phyloP scores from a whole-genome alignment of 2,329 filamentous ascomycete species.

The Fusarium secorum region DNA sequence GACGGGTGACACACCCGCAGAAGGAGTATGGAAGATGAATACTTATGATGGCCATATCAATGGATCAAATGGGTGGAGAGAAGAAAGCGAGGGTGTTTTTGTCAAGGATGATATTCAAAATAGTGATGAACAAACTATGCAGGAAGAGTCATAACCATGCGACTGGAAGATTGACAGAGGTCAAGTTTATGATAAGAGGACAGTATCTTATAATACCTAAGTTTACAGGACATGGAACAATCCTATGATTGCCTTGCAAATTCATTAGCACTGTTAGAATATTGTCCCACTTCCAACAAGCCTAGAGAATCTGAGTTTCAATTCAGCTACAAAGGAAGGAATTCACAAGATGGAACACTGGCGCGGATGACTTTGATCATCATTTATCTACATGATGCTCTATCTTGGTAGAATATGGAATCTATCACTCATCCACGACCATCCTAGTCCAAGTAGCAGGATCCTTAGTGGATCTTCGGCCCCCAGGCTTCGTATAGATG shows the following conservation, averaged over 20 bases:
- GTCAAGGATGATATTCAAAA: conserved; percentile 37
- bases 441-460: not conserved
- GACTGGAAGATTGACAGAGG: not conserved
- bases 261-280: not conserved
- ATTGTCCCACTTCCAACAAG: not conserved
- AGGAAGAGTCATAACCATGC: not conserved
- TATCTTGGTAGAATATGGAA: conserved; percentile 10
- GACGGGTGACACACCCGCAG: conserved; percentile 57
- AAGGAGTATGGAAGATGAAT: conserved; percentile 56
- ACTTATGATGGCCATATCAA: conserved; percentile 51
- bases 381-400: conserved; percentile 14
- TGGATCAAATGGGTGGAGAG: conserved; percentile 52
- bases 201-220: not conserved
- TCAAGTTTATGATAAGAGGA: not conserved
- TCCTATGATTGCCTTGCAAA: not conserved
- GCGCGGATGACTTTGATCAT: not conserved
- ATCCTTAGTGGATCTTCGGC: not conserved
- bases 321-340: not conserved
- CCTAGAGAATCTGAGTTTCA: not conserved
- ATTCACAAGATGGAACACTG: not conserved
- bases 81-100: conserved; percentile 56
- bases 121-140: not conserved
- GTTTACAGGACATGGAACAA: not conserved
- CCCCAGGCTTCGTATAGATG: not conserved
- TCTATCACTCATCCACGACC: not conserved